Percentiles rank a stretch among this genome's conserved stretches.
Conservation (phyloP, 148 eudicot species). For the Linanthus parryae region DNA sequence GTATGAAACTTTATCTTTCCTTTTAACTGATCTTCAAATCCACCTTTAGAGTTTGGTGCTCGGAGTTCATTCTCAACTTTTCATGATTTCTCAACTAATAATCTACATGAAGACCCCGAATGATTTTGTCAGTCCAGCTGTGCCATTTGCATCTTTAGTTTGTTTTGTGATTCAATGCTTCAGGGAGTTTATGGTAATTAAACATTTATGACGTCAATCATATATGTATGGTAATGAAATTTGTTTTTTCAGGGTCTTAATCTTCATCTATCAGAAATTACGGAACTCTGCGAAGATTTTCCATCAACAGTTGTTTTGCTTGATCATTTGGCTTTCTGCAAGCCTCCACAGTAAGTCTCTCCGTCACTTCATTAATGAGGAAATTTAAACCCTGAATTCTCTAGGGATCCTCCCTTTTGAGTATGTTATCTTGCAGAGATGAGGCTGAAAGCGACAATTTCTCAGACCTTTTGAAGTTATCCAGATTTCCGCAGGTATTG, state of each 20-base stretch:
- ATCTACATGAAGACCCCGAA: too few relatives aligned
- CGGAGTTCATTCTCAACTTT: too few relatives aligned
- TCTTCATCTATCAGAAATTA: conserved; percentile 70
- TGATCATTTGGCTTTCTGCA: conserved; percentile 92
- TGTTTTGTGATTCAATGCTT: too few relatives aligned
- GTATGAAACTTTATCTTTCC: conserved; percentile 23
- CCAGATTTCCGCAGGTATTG: conserved; percentile 77
- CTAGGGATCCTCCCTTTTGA: too few relatives aligned
- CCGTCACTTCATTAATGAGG: not conserved
- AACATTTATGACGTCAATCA: too few relatives aligned
- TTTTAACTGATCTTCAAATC: too few relatives aligned
- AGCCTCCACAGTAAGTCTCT: conserved; percentile 58
- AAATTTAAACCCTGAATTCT: conserved; percentile 4
- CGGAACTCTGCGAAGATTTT: conserved; percentile 58
- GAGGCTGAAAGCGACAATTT: conserved; percentile 46
- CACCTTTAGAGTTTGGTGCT: too few relatives aligned
- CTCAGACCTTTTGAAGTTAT: conserved; percentile 57
- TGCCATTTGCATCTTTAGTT: too few relatives aligned
- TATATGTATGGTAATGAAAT: too few relatives aligned
- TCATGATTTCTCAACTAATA: too few relatives aligned
- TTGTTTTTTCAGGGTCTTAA: conserved; percentile 71
- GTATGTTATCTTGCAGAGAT: conserved; percentile 32
- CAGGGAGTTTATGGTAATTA: too few relatives aligned
- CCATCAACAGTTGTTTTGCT: conserved; percentile 74
- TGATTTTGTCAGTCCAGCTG: too few relatives aligned